Evolutionary conservation across 108 stramenopile species (phyloP).

Genomic region (Skeletonema marinoi): DNA sequence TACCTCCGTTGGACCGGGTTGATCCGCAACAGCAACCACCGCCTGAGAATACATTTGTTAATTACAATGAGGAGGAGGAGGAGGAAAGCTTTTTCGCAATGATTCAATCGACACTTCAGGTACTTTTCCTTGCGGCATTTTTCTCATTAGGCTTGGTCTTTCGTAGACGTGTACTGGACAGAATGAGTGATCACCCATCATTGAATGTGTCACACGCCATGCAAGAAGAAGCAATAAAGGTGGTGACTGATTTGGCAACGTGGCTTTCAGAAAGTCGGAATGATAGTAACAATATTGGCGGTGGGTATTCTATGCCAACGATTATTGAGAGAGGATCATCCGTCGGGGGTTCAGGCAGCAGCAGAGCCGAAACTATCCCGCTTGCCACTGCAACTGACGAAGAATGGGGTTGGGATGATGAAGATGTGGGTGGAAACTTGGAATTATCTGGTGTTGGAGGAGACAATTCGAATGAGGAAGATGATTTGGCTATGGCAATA

Average conservation of each 20-base stretch:
- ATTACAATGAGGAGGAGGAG: constrained; percentile 28
- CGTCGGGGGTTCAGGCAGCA: background rate
- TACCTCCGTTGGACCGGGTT: background rate
- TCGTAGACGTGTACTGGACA: constrained; percentile 33
- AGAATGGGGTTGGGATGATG: constrained; percentile 53
- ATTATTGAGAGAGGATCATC: background rate
- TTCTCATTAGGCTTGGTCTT: constrained; percentile 30
- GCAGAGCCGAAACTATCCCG: constrained; percentile 23
- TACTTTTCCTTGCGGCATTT: constrained; percentile 29
- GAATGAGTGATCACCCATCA: constrained; percentile 23
- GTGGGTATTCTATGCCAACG: background rate
- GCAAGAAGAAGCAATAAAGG: constrained; percentile 26
- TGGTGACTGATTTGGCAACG: constrained; percentile 4
- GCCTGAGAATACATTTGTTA: background rate
- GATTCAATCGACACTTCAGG: constrained; percentile 31
- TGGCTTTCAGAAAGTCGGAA: constrained; percentile 4
- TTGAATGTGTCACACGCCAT: constrained; percentile 11
- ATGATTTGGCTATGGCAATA: constrained; percentile 45
- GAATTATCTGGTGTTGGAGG: constrained; percentile 35
- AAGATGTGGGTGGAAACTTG: constrained; percentile 23
- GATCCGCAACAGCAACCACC: background rate
- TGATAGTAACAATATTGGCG: background rate
- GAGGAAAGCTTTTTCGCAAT: constrained; percentile 30
- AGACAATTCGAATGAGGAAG: constrained; percentile 34
- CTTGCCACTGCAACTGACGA: constrained; percentile 49